These are phyloP conservation scores for Auricularia sp. DNA, from an alignment of 768 basidiomycete species.

Conservation along the genomic window DNA sequence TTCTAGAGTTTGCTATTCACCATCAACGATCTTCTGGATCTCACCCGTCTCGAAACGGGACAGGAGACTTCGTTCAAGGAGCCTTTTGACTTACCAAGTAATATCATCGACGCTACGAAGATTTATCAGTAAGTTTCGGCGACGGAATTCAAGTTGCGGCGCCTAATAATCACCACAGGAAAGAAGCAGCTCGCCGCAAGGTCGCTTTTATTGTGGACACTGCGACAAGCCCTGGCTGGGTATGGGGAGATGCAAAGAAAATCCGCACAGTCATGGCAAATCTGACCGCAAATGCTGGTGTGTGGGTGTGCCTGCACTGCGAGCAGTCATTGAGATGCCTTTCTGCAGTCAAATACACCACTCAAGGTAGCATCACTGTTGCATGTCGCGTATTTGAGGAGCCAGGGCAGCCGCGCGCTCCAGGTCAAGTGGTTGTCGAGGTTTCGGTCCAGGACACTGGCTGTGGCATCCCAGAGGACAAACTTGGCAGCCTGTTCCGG, in stretches of 20 bases:
- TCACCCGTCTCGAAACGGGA: conserved; percentile 68
- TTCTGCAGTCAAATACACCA: conserved; percentile 60
- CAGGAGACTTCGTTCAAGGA: conserved; percentile 68
- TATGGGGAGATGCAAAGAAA: conserved; percentile 65
- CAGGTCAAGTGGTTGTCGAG: conserved; percentile 48
- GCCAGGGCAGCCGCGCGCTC: conserved; percentile 37
- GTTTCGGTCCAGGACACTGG: conserved; percentile 66
- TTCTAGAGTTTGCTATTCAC: conserved; percentile 61
- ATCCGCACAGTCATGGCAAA: conserved; percentile 71
- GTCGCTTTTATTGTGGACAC: conserved; percentile 52
- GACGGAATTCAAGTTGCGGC: background rate
- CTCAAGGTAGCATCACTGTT: conserved; percentile 48
- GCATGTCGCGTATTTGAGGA: conserved; percentile 43
- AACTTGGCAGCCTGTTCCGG: conserved; percentile 67
- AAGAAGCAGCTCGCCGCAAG: conserved; percentile 54
- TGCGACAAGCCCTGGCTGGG: conserved; percentile 40
- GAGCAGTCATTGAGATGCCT: background rate
- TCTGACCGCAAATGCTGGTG: conserved; percentile 64
- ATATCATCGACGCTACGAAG: conserved; percentile 51
- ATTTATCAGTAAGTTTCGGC: conserved; percentile 33
- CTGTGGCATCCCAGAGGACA: conserved; percentile 53
- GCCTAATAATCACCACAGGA: conserved; percentile 15
- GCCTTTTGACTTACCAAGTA: conserved; percentile 55
- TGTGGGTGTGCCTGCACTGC: conserved; percentile 14
- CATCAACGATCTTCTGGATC: conserved; percentile 74